Percentiles rank a stretch among this genome's conserved stretches.
phyloP scores from a whole-genome alignment of 2,329 filamentous ascomycete species.

The Penicillium sp. region DNA sequence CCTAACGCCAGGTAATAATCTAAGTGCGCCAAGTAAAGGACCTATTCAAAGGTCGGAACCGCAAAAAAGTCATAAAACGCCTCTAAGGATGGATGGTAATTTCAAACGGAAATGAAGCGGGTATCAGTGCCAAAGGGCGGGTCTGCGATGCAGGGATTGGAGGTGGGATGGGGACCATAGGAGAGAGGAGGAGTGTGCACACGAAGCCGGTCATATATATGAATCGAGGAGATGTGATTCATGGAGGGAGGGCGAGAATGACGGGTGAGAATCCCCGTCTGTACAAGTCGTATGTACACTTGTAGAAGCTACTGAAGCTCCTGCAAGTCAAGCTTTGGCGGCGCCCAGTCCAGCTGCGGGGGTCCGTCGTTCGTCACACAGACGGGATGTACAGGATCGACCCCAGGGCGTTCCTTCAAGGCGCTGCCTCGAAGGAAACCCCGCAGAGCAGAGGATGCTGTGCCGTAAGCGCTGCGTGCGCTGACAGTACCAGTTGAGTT shows the following conservation, averaged over 20 bases:
- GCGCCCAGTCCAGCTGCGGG: slow-evolving; percentile 38
- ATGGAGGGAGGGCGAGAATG: background rate
- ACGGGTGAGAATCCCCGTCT: background rate
- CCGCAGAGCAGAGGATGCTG: slow-evolving; percentile 36
- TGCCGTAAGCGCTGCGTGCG: slow-evolving; percentile 34
- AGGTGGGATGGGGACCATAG: background rate
- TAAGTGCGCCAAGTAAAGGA: background rate
- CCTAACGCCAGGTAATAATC: background rate
- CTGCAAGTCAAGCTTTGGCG: slow-evolving; percentile 36
- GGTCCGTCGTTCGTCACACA: slow-evolving; percentile 33
- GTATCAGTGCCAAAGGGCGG: background rate
- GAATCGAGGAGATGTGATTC: background rate
- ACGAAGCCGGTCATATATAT: background rate
- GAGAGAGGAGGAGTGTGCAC: background rate
- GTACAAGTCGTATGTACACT: background rate
- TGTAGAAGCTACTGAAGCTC: slow-evolving; percentile 24
- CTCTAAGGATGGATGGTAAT: background rate
- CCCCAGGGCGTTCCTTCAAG: slow-evolving; percentile 28
- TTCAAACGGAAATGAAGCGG: background rate
- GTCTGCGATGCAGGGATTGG: background rate
- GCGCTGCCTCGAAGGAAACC: slow-evolving; percentile 34
- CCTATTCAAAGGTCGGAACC: background rate
- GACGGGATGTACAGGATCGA: slow-evolving; percentile 31
- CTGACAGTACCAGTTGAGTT: slow-evolving; percentile 37
- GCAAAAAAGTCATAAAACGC: background rate